A percentile compares a stretch with the other conserved stretches of the same genome.
phyloP scores from a whole-genome alignment of 805 yeast species.

The Huiozyma naganishii region DNA sequence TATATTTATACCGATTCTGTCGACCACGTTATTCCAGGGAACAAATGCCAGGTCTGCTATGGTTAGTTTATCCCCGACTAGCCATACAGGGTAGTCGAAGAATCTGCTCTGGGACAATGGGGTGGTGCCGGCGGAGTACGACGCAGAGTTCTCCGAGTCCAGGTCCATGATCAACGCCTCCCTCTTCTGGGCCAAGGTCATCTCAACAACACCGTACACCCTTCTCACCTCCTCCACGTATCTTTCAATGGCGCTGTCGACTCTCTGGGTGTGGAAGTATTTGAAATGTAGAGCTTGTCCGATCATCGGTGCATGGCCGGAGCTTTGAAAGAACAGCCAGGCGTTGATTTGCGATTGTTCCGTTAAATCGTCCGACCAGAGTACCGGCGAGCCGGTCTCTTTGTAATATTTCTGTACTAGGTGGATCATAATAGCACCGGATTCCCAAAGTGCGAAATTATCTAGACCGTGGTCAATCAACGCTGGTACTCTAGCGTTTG shows the following conservation, averaged over 20 bases:
- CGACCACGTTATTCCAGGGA: constrained; percentile 95
- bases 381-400: constrained; percentile 54
- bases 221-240: constrained; percentile 87
- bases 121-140: constrained; percentile 79
- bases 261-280: constrained; percentile 76
- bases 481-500: constrained; percentile 93
- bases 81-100: constrained; percentile 90
- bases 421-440: constrained; percentile 82
- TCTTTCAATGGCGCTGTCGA: constrained; percentile 81
- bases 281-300: constrained; percentile 94
- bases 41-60: constrained; percentile 89
- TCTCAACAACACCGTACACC: constrained; percentile 87
- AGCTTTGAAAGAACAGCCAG: constrained; percentile 91
- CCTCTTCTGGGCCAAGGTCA: constrained; percentile 88
- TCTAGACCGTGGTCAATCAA: constrained; percentile 78
- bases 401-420: constrained; percentile 56
- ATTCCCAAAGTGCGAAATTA: constrained; percentile 83
- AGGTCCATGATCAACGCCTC: constrained; percentile 84
- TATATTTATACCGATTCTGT: constrained; percentile 79
- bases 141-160: constrained; percentile 78
- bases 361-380: constrained; percentile 64
- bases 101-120: constrained; percentile 76
- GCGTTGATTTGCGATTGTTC: constrained; percentile 78
- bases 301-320: constrained; percentile 96
- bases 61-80: constrained; percentile 75